phyloP scores from a whole-genome alignment of 2,329 filamentous ascomycete genomes.

The Fonsecaea monophora region DNA sequence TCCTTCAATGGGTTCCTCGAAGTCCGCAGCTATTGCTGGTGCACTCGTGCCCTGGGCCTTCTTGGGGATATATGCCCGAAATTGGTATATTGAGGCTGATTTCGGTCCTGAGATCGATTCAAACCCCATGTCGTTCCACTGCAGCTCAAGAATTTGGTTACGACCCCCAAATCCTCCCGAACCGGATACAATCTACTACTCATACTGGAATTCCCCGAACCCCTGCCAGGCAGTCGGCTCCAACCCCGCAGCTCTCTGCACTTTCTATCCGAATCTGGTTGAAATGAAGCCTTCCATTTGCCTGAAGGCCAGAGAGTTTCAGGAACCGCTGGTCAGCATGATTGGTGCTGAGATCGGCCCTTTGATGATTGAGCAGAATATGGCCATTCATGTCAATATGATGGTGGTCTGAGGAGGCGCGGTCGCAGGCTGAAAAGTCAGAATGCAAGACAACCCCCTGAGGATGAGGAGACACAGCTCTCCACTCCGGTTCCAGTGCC shows the following conservation, averaged over 20 bases:
- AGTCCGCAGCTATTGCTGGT: not conserved
- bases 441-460: not conserved
- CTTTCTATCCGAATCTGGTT: not conserved
- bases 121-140: not conserved
- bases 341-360: constrained; percentile 5
- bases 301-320: not conserved
- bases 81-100: not conserved
- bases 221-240: not conserved
- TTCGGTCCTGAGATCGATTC: not conserved
- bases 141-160: not conserved
- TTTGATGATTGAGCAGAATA: constrained; percentile 22
- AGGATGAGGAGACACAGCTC: not conserved
- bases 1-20: not conserved
- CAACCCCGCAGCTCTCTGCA: not conserved
- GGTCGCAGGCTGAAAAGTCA: constrained; percentile 32
- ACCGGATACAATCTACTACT: not conserved
- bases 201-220: not conserved
- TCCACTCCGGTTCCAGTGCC: not conserved
- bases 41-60: not conserved
- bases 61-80: no score
- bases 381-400: constrained; percentile 38
- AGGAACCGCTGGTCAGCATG: not conserved
- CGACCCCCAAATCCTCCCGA: not conserved
- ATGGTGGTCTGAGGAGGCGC: constrained; percentile 40
- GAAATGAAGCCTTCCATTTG: not conserved